Percentiles rank a stretch among this genome's conserved stretches.
phyloP scores from a whole-genome alignment of 2,329 filamentous ascomycete species.

The Nothomitra cinnamomea region DNA sequence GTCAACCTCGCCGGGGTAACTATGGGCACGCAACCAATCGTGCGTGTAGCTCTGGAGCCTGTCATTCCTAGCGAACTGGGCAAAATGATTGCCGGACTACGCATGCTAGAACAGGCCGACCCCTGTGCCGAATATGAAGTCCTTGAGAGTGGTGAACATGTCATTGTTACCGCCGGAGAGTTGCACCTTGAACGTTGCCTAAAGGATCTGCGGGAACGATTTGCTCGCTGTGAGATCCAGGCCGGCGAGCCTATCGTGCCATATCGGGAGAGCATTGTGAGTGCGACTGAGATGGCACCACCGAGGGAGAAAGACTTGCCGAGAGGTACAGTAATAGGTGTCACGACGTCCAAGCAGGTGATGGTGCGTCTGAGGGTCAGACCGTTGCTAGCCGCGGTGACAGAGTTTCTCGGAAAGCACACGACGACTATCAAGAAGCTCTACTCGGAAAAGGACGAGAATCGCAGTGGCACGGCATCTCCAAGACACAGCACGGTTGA shows the following conservation, averaged over 20 bases:
- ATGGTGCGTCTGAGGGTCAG: constrained; percentile 59
- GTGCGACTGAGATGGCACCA: constrained; percentile 79
- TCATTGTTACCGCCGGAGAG: constrained; percentile 85
- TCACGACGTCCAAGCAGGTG: constrained; percentile 75
- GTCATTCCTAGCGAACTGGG: constrained; percentile 77
- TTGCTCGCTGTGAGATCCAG: constrained; percentile 87
- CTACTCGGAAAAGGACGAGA: constrained; percentile 49
- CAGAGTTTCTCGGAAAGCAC: constrained; percentile 73
- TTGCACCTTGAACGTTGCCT: constrained; percentile 85
- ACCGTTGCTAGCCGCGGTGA: constrained; percentile 62
- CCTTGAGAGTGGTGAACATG: constrained; percentile 82
- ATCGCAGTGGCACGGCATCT: neutral
- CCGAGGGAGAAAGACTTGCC: constrained; percentile 74
- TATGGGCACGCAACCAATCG: constrained; percentile 73
- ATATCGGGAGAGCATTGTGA: constrained; percentile 82
- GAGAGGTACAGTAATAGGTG: constrained; percentile 57
- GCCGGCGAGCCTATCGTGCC: constrained; percentile 89
- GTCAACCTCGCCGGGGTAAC: constrained; percentile 80
- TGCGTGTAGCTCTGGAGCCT: constrained; percentile 89
- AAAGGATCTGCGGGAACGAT: constrained; percentile 82
- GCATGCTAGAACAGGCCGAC: constrained; percentile 81
- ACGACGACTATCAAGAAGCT: constrained; percentile 60
- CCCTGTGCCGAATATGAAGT: constrained; percentile 94
- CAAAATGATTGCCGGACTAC: constrained; percentile 84
- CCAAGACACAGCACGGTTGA: constrained; percentile 27